These are phyloP conservation scores for Pichia phayaonensis DNA, from an alignment of 805 yeast species.

Conservation along the genomic window DNA sequence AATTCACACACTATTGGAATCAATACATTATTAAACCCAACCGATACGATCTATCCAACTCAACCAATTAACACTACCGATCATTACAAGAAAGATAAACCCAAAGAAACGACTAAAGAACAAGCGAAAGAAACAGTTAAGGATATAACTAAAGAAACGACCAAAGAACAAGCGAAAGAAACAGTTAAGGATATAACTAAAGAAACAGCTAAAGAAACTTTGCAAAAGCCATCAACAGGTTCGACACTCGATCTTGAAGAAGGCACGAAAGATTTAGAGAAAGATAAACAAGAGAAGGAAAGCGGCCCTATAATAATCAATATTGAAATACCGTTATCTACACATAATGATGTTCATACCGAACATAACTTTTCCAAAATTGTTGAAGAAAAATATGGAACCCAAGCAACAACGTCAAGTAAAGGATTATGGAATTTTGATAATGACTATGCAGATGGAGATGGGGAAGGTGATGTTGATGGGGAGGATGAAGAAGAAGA, in stretches of 20 bases:
- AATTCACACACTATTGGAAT: background rate
- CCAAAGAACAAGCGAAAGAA: too few species aligned
- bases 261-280: background rate
- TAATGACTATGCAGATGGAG: conserved; percentile 34
- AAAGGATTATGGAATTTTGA: conserved; percentile 32
- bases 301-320: conserved; percentile 10
- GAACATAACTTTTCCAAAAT: conserved; percentile 64
- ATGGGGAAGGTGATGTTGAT: conserved; percentile 11
- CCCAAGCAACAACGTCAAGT: conserved; percentile 52
- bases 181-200: too few species aligned
- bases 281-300: background rate
- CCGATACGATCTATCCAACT: background rate
- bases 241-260: background rate
- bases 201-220: background rate
- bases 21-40: background rate
- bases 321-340: conserved; percentile 27
- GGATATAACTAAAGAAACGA: too few species aligned
- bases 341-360: conserved; percentile 49
- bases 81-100: background rate
- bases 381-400: conserved; percentile 80
- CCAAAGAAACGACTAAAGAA: too few species aligned
- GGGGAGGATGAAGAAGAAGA: conserved; percentile 18
- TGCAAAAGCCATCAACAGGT: background rate
- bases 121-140: too few species aligned
- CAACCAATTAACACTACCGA: background rate